Conservation (phyloP, 345 rosid genomes). For the Lenwebbia sp. region DNA sequence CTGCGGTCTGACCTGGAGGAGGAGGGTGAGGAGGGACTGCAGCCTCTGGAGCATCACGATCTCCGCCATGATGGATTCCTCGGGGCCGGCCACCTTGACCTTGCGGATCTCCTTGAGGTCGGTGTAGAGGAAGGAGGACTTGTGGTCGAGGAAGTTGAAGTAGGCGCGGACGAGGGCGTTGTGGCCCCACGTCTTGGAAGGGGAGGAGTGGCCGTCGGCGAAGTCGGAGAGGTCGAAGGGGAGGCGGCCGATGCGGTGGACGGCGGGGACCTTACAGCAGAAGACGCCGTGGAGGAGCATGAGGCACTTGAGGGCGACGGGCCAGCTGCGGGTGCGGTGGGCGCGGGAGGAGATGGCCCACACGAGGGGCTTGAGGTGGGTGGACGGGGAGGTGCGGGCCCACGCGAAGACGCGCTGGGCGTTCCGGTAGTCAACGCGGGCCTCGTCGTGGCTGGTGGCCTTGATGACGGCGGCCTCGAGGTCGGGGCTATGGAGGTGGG, state of each 20-base stretch:
- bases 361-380: conserved; percentile 39
- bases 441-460: conserved; percentile 77
- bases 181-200: conserved; percentile 32
- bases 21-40: conserved; percentile 45
- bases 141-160: conserved; percentile 52
- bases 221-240: conserved; percentile 72
- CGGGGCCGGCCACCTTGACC: not conserved
- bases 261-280: conserved; percentile 37
- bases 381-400: conserved; percentile 53
- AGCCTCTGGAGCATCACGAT: conserved; percentile 31
- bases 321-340: conserved; percentile 58
- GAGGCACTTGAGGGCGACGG: conserved; percentile 65
- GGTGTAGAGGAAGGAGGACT: conserved; percentile 21
- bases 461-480: conserved; percentile 59
- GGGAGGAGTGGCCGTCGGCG: conserved; percentile 20
- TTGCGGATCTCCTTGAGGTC: conserved; percentile 6
- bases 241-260: conserved; percentile 38
- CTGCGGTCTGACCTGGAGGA: conserved; percentile 53
- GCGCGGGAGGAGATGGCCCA: conserved; percentile 39
- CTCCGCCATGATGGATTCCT: conserved; percentile 16
- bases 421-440: conserved; percentile 42
- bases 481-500: conserved; percentile 19
- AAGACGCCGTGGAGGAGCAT: conserved; percentile 75
- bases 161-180: conserved; percentile 49
- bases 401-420: conserved; percentile 52